Conservation (phyloP, 345 rosid species). For the Pistacia atlantica region DNA sequence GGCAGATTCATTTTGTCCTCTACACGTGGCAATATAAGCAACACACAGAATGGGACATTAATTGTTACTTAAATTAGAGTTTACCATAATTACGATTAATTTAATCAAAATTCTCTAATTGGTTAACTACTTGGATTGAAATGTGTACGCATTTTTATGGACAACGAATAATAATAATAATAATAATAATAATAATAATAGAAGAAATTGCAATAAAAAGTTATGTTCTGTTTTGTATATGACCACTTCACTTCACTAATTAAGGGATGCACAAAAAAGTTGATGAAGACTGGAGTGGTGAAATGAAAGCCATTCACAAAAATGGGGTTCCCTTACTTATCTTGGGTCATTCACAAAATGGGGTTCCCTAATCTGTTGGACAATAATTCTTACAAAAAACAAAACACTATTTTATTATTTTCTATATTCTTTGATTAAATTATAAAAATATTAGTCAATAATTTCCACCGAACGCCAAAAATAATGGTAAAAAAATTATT, state of each 20-base stretch:
- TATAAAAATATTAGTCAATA: too few species aligned
- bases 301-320: not conserved
- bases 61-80: not conserved
- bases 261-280: not conserved
- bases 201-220: conserved; percentile 2
- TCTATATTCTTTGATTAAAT: too few species aligned
- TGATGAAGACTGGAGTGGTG: not conserved
- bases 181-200: not conserved
- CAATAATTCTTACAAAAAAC: too few species aligned
- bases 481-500: not conserved
- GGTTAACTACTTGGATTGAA: not conserved
- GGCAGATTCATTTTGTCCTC: conserved; percentile 4
- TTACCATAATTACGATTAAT: conserved; percentile 1
- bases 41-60: not conserved
- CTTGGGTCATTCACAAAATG: not conserved
- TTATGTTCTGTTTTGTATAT: not conserved
- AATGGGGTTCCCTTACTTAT: not conserved
- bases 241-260: conserved; percentile 11
- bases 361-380: not conserved
- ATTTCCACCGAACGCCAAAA: not conserved
- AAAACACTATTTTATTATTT: too few species aligned
- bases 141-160: too few species aligned
- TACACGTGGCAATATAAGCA: conserved; percentile 2
- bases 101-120: not conserved
- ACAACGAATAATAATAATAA: too few species aligned